These are phyloP conservation scores for Cystobasidium slooffiae DNA, from an alignment of 1,284 basidiomycete species.

Conservation along the genomic window DNA sequence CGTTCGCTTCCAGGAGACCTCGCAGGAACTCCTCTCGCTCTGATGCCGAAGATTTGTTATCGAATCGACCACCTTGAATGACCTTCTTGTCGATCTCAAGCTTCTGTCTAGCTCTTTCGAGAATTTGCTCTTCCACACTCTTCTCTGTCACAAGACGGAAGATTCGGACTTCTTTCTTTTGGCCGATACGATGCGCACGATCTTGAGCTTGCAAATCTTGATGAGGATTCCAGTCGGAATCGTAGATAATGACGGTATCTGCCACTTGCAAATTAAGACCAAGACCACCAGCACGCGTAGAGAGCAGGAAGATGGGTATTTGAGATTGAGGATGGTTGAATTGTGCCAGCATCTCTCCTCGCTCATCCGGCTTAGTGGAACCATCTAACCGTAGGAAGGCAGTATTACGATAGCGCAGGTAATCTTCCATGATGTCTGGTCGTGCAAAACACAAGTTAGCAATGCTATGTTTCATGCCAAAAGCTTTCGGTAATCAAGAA, in stretches of 20 bases:
- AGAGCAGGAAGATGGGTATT: slow-evolving; percentile 92
- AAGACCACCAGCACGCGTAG: slow-evolving; percentile 94
- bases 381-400: slow-evolving; percentile 95
- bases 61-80: slow-evolving; percentile 59
- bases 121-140: slow-evolving; percentile 95
- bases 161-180: slow-evolving; percentile 97
- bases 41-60: slow-evolving; percentile 97
- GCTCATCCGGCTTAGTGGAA: slow-evolving; percentile 97
- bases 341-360: slow-evolving; percentile 81
- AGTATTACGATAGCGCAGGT: slow-evolving; percentile 85
- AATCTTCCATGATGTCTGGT: slow-evolving; percentile 99
- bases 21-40: slow-evolving; percentile 91
- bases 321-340: slow-evolving; percentile 93
- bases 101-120: slow-evolving; percentile 88
- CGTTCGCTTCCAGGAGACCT: slow-evolving; percentile 75
- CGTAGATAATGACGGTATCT: slow-evolving; percentile 97
- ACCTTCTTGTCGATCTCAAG: slow-evolving; percentile 99
- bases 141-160: slow-evolving; percentile 96
- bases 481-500: not conserved
- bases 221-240: slow-evolving; percentile 76
- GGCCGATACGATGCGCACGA: slow-evolving; percentile 88
- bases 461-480: slow-evolving; percentile 52
- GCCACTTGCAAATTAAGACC: slow-evolving; percentile 98
- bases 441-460: slow-evolving; percentile 32
- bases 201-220: slow-evolving; percentile 81